These are phyloP conservation scores for Kodamaea lidongshanica DNA, from an alignment of 805 yeast species.

Conservation along the genomic window DNA sequence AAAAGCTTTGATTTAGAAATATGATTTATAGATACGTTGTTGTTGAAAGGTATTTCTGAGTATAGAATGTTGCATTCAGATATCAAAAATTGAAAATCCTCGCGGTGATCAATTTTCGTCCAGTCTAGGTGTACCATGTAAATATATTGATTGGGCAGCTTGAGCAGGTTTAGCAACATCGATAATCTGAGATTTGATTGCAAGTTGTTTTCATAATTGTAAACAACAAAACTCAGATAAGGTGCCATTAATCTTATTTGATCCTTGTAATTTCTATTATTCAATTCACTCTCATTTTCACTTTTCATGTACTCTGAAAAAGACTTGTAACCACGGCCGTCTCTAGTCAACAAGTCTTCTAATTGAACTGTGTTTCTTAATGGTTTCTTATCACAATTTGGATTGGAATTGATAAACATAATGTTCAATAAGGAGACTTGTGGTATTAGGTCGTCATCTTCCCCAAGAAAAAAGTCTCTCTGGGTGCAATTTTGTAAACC, in stretches of 20 bases:
- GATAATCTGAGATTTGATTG: conserved; percentile 9
- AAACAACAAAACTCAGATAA: conserved; percentile 27
- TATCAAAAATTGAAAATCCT: background rate
- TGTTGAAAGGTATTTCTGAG: too few species aligned
- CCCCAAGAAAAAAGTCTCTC: conserved; percentile 21
- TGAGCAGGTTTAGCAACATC: conserved; percentile 15
- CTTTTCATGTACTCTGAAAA: conserved; percentile 4
- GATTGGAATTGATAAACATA: conserved; percentile 10
- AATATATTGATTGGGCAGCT: conserved; percentile 10
- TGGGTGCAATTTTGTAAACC: conserved; percentile 24
- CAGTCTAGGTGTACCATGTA: conserved; percentile 17
- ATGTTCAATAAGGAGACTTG: conserved; percentile 8
- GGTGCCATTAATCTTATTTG: conserved; percentile 29
- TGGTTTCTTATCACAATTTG: background rate
- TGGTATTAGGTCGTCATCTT: conserved; percentile 6
- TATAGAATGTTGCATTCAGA: conserved; percentile 13
- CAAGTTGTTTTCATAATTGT: conserved; percentile 17
- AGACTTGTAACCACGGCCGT: conserved; percentile 4
- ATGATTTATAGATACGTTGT: too few species aligned
- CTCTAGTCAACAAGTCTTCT: conserved; percentile 7
- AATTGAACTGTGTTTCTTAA: conserved; percentile 8
- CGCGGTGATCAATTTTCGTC: conserved; percentile 5
- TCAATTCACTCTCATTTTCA: conserved; percentile 10
- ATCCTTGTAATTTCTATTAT: conserved; percentile 25
- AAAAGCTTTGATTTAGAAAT: too few species aligned